These are phyloP conservation scores for Kalaharituber pfeilii DNA, from an alignment of 2,329 filamentous ascomycete species.

Conservation along the genomic window DNA sequence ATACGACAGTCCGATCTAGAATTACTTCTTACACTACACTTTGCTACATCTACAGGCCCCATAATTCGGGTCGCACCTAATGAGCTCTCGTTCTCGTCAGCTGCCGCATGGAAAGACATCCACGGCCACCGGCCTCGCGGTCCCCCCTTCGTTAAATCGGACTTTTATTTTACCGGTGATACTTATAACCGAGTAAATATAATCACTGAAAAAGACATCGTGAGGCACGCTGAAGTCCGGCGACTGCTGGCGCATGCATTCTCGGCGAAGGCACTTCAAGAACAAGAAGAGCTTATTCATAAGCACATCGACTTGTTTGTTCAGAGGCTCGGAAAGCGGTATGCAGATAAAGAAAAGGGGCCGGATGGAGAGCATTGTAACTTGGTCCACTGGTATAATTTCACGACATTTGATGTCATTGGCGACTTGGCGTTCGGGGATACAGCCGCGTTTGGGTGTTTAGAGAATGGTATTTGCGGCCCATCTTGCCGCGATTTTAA, in stretches of 20 bases:
- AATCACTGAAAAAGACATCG: conserved; percentile 4
- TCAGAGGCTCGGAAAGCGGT: too few relatives aligned
- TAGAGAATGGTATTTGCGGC: conserved; percentile 26
- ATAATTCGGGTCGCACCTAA: conserved; percentile 31
- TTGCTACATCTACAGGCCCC: conserved; percentile 5
- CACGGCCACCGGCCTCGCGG: too few relatives aligned
- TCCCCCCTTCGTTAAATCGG: too few relatives aligned
- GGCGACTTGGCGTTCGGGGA: conserved; percentile 37
- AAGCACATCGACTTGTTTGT: conserved; percentile 24
- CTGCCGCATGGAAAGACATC: too few relatives aligned
- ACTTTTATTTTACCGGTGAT: conserved; percentile 23
- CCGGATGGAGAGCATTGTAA: too few relatives aligned
- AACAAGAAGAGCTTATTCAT: conserved; percentile 25
- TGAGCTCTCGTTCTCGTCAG: conserved; percentile 28
- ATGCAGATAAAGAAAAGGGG: too few relatives aligned
- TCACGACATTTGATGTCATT: conserved; percentile 34
- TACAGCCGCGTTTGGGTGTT: conserved; percentile 29
- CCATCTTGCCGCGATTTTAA: neutral
- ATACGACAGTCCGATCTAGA: too few relatives aligned
- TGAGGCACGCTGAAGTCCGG: conserved; percentile 26
- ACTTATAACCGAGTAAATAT: conserved; percentile 23
- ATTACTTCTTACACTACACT: neutral
- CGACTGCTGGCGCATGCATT: conserved; percentile 25
- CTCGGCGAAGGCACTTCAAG: too few relatives aligned
- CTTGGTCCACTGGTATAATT: conserved; percentile 29